Conservation (phyloP, 2,329 filamentous ascomycete genomes). For the Aspergillus intermedius region DNA sequence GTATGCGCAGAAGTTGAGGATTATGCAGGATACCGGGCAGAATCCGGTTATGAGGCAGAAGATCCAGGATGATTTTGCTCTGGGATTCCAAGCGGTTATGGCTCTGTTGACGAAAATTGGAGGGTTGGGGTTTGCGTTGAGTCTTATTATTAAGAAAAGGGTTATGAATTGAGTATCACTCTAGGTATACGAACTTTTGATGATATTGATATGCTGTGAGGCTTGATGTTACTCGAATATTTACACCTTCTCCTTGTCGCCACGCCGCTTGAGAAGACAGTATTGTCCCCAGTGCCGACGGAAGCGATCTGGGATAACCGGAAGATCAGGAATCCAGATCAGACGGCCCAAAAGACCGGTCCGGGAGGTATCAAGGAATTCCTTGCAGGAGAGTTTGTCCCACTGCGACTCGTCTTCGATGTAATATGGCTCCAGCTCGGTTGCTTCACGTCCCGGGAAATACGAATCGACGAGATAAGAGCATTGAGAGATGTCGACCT, state of each 20-base stretch:
- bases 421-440: constrained; percentile 73
- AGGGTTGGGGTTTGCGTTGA: too few relatives aligned
- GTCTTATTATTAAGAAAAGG: too few relatives aligned
- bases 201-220: background rate
- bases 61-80: too few relatives aligned
- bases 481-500: constrained; percentile 66
- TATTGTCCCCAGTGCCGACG: constrained; percentile 80
- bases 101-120: too few relatives aligned
- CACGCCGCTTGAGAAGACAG: constrained; percentile 65
- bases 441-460: constrained; percentile 55
- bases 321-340: constrained; percentile 71
- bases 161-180: too few relatives aligned
- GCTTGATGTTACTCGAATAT: background rate
- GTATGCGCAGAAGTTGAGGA: too few relatives aligned
- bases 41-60: too few relatives aligned
- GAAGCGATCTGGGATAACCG: constrained; percentile 61
- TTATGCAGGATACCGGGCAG: too few relatives aligned
- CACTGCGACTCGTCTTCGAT: constrained; percentile 66
- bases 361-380: constrained; percentile 71
- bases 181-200: background rate
- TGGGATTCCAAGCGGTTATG: too few relatives aligned
- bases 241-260: background rate
- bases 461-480: constrained; percentile 82
- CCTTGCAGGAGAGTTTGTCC: constrained; percentile 67
- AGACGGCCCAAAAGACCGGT: constrained; percentile 70